A percentile compares a stretch with the other conserved stretches of the same genome.
phyloP scores from a whole-genome alignment of 805 yeast species.

The Zygoascus biomembranicola region DNA sequence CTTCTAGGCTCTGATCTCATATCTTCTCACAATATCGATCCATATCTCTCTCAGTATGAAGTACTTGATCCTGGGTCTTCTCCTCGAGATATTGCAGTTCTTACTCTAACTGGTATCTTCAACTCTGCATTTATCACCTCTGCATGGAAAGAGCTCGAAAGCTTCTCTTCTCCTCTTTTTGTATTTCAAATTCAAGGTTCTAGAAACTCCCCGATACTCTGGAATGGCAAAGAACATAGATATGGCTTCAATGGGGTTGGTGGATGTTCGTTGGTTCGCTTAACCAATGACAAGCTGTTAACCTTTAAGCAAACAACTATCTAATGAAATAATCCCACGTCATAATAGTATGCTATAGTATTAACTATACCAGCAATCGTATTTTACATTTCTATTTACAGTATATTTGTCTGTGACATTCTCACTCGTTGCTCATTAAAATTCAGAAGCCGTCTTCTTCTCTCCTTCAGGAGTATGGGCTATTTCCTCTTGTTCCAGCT shows the following conservation, averaged over 20 bases:
- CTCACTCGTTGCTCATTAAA: background rate
- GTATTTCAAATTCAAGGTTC: conserved; percentile 8
- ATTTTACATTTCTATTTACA: background rate
- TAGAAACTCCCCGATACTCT: conserved; percentile 16
- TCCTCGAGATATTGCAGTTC: background rate
- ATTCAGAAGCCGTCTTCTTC: background rate
- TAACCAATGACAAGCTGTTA: conserved; percentile 1
- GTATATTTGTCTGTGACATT: background rate
- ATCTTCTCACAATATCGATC: conserved; percentile 7
- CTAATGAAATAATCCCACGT: background rate
- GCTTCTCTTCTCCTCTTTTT: background rate
- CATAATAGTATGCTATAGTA: background rate
- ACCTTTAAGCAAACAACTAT: conserved; percentile 3
- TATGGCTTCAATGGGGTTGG: background rate
- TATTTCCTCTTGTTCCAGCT: conserved; percentile 17
- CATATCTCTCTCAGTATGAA: conserved; percentile 10
- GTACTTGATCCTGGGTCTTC: conserved; percentile 6
- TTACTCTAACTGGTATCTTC: conserved; percentile 3
- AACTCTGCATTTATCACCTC: background rate
- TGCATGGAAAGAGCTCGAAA: background rate
- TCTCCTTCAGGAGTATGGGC: background rate
- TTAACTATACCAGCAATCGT: background rate
- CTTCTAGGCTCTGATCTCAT: conserved; percentile 13
- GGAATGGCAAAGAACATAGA: conserved; percentile 16
- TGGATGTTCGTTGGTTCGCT: background rate